A percentile compares a stretch with the other conserved stretches of the same genome.
phyloP scores from a whole-genome alignment of 768 basidiomycete genomes.

The Rickenella mellea region DNA sequence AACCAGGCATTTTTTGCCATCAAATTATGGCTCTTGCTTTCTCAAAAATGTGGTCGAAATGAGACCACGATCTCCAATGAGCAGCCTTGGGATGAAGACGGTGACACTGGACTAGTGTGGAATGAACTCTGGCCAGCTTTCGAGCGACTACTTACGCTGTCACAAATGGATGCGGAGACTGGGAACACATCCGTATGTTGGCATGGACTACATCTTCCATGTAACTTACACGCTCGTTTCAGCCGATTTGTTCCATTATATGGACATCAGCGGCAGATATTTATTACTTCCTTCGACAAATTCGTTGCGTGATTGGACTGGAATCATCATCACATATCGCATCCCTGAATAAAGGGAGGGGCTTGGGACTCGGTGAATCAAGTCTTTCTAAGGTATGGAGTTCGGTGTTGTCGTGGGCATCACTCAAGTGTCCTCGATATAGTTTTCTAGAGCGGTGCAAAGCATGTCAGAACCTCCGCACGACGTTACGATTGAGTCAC shows the following conservation, averaged over 20 bases:
- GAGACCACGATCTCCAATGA: constrained; percentile 1
- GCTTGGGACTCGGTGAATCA: constrained; percentile 37
- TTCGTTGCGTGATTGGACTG: constrained; percentile 42
- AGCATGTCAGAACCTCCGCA: constrained; percentile 41
- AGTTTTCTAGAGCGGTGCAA: constrained; percentile 50
- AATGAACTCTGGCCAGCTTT: constrained; percentile 73
- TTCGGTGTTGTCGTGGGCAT: background rate
- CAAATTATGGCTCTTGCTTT: constrained; percentile 63
- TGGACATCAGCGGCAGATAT: constrained; percentile 58
- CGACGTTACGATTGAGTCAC: constrained; percentile 31
- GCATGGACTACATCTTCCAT: too few relatives aligned
- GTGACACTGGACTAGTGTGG: constrained; percentile 38
- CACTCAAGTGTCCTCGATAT: background rate
- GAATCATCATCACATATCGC: constrained; percentile 42
- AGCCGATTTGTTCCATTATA: constrained; percentile 47
- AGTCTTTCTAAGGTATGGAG: constrained; percentile 38
- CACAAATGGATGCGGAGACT: constrained; percentile 38
- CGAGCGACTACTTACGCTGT: constrained; percentile 37
- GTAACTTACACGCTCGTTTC: constrained; percentile 5
- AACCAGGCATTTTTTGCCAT: constrained; percentile 62
- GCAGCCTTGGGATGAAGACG: constrained; percentile 18
- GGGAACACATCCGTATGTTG: constrained; percentile 23
- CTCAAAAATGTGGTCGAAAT: constrained; percentile 24
- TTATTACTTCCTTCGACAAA: constrained; percentile 49
- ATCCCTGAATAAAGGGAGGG: constrained; percentile 39